Evolutionary conservation across 257 asterid genomes (phyloP), one percentile per base, ranked within the genome.

Genomic region (Galeopsis tetrahit): DNA sequence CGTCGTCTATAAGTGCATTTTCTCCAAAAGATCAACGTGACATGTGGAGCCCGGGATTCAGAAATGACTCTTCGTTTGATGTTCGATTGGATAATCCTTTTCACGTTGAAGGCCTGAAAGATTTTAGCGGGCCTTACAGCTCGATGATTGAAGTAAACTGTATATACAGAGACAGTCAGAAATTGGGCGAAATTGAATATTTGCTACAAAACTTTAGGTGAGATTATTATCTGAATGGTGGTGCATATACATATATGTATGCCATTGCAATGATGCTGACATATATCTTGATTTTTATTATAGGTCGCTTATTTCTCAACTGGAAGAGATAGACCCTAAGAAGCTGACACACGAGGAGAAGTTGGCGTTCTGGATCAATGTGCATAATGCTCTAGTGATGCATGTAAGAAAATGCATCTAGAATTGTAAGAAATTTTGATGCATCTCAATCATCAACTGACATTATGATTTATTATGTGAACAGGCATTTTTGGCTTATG

Each of bases 101-200:
- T 67, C 96, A 85, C 48, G 81, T 92, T 0, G 96, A 92, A 80
- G 99, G 99, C 31, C 86, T 95, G 28, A 95, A 92, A 74, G 98
- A 95, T 65, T 95, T 95, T 73, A 95, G 99, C 21, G 98, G 99
- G 66, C 98, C 98, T 63, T 92, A 95, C 87, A 92, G 98, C 97
- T 90, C 96, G 11, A 95, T 95, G 99, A 81, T 95, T 61, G 99
- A 95, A 87, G 90, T 95, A 10, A 86, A 85, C 68, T 86, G 95
- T 71, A 80, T 95, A 68, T 82, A 92, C 81, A 79, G 98, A 79
- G 98, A 90, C 69, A 70, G 85, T 69, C 89, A 86, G 84, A 95
- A 90, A 81, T 58, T 90, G 81, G 89, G 90, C 2, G 93, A 89
- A 36, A 73, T 87, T 49, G 99, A 95, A 73, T 83, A 82, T 71